Evolutionary conservation across 371 early-diverging fungal genomes (phyloP).

Genomic region (Blastocladiella emersonii): DNA sequence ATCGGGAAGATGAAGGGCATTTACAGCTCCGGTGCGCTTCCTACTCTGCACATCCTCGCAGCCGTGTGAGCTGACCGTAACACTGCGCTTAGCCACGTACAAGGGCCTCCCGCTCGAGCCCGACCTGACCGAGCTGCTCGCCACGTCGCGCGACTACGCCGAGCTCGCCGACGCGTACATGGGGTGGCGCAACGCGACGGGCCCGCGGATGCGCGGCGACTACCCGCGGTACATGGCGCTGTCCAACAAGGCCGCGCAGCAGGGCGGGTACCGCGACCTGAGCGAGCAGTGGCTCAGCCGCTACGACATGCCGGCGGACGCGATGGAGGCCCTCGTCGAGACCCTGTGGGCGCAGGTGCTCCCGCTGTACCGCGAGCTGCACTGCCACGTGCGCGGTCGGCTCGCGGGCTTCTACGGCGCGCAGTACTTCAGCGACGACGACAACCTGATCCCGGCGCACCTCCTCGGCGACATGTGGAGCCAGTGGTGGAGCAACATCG

Average conservation of each 20-base stretch:
- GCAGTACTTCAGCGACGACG: background rate
- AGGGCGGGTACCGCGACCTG: constrained; percentile 10
- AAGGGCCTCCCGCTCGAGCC: constrained; percentile 12
- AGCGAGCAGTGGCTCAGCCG: constrained; percentile 8
- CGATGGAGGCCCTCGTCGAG: background rate
- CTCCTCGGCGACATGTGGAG: constrained; percentile 16
- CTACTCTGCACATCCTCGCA: no score
- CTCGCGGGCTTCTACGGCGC: background rate
- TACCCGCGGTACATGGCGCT: constrained; percentile 10
- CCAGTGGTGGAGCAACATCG: constrained; percentile 13
- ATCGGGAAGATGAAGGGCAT: constrained; percentile 8
- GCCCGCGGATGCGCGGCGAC: constrained; percentile 5
- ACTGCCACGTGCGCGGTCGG: constrained; percentile 6
- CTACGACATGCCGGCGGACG: background rate
- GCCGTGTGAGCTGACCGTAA: no score
- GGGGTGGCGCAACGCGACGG: constrained; percentile 13
- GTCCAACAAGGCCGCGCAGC: constrained; percentile 13
- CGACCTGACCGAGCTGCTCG: constrained; percentile 11
- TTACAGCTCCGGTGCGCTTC: constrained; percentile 5
- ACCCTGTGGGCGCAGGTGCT: constrained; percentile 8
- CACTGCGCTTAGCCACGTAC: no score
- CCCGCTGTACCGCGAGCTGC: constrained; percentile 14
- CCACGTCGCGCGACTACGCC: constrained; percentile 9
- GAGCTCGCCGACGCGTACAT: constrained; percentile 10
- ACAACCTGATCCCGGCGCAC: background rate